A percentile compares a stretch with the other conserved stretches of the same genome.
These are phyloP conservation scores for Rhodotorula kratochvilovae DNA, from an alignment of 768 basidiomycete species.

Conservation along the genomic window DNA sequence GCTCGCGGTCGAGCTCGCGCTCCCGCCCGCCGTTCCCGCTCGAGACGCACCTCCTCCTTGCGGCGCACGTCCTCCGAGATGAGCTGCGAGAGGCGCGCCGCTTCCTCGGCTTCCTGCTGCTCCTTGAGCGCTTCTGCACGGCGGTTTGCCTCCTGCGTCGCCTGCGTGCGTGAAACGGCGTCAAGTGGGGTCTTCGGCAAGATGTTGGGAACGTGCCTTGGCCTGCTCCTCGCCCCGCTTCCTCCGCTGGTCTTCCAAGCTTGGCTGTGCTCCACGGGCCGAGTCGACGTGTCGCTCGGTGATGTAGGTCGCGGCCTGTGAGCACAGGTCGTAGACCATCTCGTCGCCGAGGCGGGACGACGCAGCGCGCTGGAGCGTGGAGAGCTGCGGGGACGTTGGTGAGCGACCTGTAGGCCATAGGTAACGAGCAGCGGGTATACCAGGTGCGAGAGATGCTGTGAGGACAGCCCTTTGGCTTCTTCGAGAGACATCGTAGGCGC, in stretches of 20 bases:
- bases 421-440: too few species aligned
- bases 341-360: conserved; percentile 17
- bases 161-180: neutral
- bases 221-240: conserved; percentile 27
- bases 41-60: conserved; percentile 28
- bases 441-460: conserved; percentile 19
- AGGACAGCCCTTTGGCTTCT: conserved; percentile 20
- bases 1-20: conserved; percentile 14
- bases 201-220: conserved; percentile 8
- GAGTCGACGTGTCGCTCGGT: conserved; percentile 34
- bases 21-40: conserved; percentile 29
- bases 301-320: conserved; percentile 30
- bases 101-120: conserved; percentile 31
- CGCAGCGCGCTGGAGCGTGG: conserved; percentile 8
- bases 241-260: conserved; percentile 18
- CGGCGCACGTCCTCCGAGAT: conserved; percentile 37
- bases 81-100: conserved; percentile 27
- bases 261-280: conserved; percentile 28
- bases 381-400: conserved; percentile 12
- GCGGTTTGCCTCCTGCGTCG: neutral
- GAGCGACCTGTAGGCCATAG: too few species aligned
- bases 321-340: conserved; percentile 37
- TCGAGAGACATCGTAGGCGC: conserved; percentile 22
- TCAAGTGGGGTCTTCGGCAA: neutral
- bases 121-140: conserved; percentile 13